Percentiles rank a stretch among this genome's conserved stretches.
Conservation (phyloP, 495 filamentous ascomycete genomes). For the Aspergillus kassunensis region DNA sequence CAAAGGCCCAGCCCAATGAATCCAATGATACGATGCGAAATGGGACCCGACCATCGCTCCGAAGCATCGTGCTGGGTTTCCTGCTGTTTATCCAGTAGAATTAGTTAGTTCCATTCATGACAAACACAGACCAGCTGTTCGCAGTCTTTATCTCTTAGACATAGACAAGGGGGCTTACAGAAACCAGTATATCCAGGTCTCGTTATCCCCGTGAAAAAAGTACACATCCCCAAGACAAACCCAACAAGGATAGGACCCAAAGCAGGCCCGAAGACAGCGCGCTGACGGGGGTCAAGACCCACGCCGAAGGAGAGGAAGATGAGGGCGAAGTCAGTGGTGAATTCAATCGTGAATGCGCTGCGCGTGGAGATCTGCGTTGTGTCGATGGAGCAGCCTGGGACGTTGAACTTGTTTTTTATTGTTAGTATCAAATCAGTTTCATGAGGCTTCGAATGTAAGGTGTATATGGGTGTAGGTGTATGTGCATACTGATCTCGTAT, state of each 20-base stretch:
- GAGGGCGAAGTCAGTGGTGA: conserved; percentile 36
- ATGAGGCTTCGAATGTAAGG: no score
- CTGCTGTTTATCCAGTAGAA: conserved; percentile 10
- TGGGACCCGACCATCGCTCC: conserved; percentile 28
- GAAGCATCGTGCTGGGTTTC: conserved; percentile 36
- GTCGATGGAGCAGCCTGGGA: conserved; percentile 35
- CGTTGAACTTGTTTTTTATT: conserved; percentile 24
- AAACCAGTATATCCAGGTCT: conserved; percentile 43
- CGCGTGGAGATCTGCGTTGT: conserved; percentile 21
- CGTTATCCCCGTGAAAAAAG: conserved; percentile 12
- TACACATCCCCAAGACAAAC: conserved; percentile 37
- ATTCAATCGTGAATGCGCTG: conserved; percentile 44
- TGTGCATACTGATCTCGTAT: not conserved
- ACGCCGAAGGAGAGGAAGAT: conserved; percentile 46
- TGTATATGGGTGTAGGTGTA: not conserved
- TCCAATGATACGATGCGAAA: conserved; percentile 33
- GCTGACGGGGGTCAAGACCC: conserved; percentile 55
- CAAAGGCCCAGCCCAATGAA: conserved; percentile 35
- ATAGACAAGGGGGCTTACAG: conserved; percentile 26
- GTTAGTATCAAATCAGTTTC: conserved; percentile 6
- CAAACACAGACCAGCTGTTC: no score
- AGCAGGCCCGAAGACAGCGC: conserved; percentile 46
- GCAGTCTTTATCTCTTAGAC: no score
- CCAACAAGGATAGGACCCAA: conserved; percentile 52
- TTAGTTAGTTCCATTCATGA: not conserved